Conservation (phyloP, 108 stramenopile genomes). For the Cyclotella kingstonii region DNA sequence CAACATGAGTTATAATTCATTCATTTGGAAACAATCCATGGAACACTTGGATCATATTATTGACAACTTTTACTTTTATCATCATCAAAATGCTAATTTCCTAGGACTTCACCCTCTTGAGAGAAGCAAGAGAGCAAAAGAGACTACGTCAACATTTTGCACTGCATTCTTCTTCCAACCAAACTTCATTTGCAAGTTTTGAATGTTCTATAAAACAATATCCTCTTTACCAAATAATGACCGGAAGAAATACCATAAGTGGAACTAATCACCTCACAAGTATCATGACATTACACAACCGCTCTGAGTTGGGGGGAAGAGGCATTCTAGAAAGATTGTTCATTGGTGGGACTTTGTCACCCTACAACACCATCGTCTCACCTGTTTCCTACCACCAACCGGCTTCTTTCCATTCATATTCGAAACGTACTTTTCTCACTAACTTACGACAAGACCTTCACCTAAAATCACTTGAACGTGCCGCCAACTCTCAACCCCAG, state of each 20-base stretch:
- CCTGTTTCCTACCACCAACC: conserved; percentile 2
- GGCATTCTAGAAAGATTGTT: background rate
- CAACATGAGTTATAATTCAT: no score
- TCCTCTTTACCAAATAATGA: background rate
- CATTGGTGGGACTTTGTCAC: background rate
- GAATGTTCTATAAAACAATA: background rate
- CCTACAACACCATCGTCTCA: conserved; percentile 2
- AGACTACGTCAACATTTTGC: conserved; percentile 14
- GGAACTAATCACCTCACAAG: no score
- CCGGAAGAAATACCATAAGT: background rate
- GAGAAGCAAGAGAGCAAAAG: conserved; percentile 47
- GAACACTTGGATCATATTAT: background rate
- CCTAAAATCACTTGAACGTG: conserved; percentile 76
- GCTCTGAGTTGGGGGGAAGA: background rate
- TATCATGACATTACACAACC: no score
- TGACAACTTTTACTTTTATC: background rate
- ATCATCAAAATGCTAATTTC: background rate
- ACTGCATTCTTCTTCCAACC: background rate
- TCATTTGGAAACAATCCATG: background rate
- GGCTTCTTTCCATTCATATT: background rate
- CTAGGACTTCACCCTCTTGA: conserved; percentile 68
- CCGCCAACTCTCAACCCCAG: conserved; percentile 61
- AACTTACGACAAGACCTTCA: conserved; percentile 42
- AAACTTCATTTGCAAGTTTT: background rate
- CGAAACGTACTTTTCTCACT: conserved; percentile 28